Percentiles rank a stretch among this genome's conserved stretches.
Conservation (phyloP, 306 rosid genomes). For the Trichosanthes cucumerina region DNA sequence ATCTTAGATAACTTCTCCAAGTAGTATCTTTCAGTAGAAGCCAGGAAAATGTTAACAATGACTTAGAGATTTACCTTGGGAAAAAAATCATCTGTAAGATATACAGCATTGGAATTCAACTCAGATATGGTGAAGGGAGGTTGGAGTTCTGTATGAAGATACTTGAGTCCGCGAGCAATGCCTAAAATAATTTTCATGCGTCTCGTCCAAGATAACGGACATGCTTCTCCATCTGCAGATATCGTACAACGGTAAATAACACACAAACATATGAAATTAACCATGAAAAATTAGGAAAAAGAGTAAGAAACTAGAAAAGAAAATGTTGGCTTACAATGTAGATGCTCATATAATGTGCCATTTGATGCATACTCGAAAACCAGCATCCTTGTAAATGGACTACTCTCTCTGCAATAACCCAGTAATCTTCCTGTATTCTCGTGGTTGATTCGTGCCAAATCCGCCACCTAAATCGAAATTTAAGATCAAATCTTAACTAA, state of each 20-base stretch:
- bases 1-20: neutral
- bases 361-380: slow-evolving; percentile 94
- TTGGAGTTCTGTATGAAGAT: slow-evolving; percentile 79
- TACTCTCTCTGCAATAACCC: slow-evolving; percentile 80
- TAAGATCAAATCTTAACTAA: neutral
- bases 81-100: slow-evolving; percentile 89
- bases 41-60: neutral
- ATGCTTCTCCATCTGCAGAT: slow-evolving; percentile 56
- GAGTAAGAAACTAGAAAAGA: neutral
- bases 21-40: neutral
- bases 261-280: neutral
- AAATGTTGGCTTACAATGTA: slow-evolving; percentile 61
- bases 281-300: neutral
- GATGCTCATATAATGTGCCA: slow-evolving; percentile 84
- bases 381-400: slow-evolving; percentile 89
- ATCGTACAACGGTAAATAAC: neutral
- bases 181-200: slow-evolving; percentile 82
- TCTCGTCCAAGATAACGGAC: slow-evolving; percentile 82
- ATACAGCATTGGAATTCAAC: slow-evolving; percentile 84
- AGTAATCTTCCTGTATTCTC: slow-evolving; percentile 79
- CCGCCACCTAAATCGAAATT: slow-evolving; percentile 56
- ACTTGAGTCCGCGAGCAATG: slow-evolving; percentile 79
- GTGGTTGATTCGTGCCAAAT: slow-evolving; percentile 72
- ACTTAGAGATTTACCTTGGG: slow-evolving; percentile 48
- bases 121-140: slow-evolving; percentile 95